Evolutionary conservation across 164 flowering plant species (phyloP), one percentile per base, ranked within the genome.

Genomic region (Nymphaea colorata): DNA sequence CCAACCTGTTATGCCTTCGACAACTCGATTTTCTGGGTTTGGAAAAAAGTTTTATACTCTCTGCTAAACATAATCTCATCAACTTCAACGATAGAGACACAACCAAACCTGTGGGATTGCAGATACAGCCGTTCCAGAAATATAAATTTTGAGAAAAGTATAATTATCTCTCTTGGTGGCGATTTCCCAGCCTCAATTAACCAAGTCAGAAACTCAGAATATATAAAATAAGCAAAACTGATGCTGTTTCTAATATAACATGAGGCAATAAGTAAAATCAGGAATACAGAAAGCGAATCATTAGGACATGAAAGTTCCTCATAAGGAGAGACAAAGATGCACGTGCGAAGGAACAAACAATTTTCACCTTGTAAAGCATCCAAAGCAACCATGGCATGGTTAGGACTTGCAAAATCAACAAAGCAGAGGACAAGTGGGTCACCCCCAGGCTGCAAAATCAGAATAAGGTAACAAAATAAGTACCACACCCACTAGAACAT

Each of bases 341-440:
- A 5, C 57, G 14, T 51, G 57, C 57, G 14, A 51, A 3, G 57
- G 57, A 51, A 12, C 3, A 14, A 44, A 18, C 8, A 42, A 18
- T 45, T 45, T 82, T 81, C 72, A 93, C 98, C 97, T 86, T 89
- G 96, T 75, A 93, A 80, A 25, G 96, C 95, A 72, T 84, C 87
- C 88, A 86, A 72, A 6, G 98, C 93, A 59, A 91, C 84, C 15
- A 96, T 91, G 44, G 98, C 96, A 80, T 85, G 86, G 12, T 86
- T 85, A 44, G 98, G 87, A 72, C 77, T 87, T 18, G 71, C 69
- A 78, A 93, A 91, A 77, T 91, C 97, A 70, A 91, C 97, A 85
- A 93, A 93, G 79, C 97, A 87, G 43, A 93, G 87, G 59, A 91
- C 81, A 64, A 91, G 70, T 6, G 92, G 89, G 65, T 87, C 94